Percentiles rank a stretch among this genome's conserved stretches.
phyloP scores from a whole-genome alignment of 108 stramenopile genomes.

The Pseudonitzschia multistriata region DNA sequence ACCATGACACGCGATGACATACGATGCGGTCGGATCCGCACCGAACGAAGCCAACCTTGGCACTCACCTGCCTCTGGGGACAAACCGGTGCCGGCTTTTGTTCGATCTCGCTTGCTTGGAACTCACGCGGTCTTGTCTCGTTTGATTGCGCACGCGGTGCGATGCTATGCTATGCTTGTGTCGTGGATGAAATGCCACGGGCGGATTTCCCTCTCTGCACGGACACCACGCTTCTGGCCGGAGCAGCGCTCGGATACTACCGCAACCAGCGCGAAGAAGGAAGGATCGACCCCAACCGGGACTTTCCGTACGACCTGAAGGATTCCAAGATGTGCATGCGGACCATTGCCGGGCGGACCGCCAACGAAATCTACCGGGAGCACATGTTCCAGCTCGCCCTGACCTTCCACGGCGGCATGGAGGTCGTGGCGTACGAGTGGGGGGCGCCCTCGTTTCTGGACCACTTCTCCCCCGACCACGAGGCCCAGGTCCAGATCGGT shows the following conservation, averaged over 20 bases:
- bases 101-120: too few species aligned
- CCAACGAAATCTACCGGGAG: constrained; percentile 91
- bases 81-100: too few species aligned
- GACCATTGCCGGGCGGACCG: constrained; percentile 83
- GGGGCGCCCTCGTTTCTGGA: constrained; percentile 62
- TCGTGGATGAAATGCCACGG: too few species aligned
- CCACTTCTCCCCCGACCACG: constrained; percentile 51
- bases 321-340: constrained; percentile 71
- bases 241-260: constrained; percentile 62
- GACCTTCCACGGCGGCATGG: constrained; percentile 97
- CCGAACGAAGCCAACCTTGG: too few species aligned
- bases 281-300: constrained; percentile 53
- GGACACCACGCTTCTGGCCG: too few species aligned
- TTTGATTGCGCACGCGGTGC: too few species aligned
- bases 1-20: too few species aligned
- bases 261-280: constrained; percentile 38
- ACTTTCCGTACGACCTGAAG: constrained; percentile 58
- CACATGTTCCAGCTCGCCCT: constrained; percentile 90
- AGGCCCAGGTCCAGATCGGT: constrained; percentile 47
- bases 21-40: too few species aligned
- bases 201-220: too few species aligned
- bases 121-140: too few species aligned
- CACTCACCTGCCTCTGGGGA: too few species aligned
- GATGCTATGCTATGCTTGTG: too few species aligned
- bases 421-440: constrained; percentile 92